phyloP scores from a whole-genome alignment of 306 rosid species.

The Vachellia pachyceras region DNA sequence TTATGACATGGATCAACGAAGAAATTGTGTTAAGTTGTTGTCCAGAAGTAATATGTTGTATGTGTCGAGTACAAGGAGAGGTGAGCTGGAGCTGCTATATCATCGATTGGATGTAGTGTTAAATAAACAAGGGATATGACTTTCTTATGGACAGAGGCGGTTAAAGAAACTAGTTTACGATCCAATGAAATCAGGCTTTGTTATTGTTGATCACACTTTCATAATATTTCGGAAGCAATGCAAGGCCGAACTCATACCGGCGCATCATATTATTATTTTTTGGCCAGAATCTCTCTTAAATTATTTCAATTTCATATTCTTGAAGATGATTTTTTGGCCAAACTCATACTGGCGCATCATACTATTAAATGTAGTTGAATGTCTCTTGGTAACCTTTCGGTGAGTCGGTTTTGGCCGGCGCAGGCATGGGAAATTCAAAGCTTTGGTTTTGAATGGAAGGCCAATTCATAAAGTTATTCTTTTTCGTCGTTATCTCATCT shows the following conservation, averaged over 20 bases:
- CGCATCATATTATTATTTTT: no score
- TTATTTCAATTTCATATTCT: not conserved
- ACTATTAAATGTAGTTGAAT: not conserved
- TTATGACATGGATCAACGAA: no score
- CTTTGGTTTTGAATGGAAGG: not conserved
- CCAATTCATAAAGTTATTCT: not conserved
- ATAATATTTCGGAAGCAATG: not conserved
- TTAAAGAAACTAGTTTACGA: no score
- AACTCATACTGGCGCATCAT: not conserved
- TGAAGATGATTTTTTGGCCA: not conserved
- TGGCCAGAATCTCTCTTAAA: not conserved
- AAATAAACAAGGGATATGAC: no score
- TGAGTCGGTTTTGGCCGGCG: conserved; percentile 18
- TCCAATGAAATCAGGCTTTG: no score
- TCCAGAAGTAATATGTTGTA: no score
- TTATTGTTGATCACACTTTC: no score
- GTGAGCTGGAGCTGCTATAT: no score
- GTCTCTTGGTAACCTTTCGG: not conserved
- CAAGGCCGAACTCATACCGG: not conserved
- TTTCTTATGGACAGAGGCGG: no score
- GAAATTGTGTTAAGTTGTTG: no score
- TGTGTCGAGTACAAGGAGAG: no score
- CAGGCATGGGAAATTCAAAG: not conserved
- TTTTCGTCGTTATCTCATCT: not conserved
- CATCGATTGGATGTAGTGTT: no score